Evolutionary conservation across 2,329 filamentous ascomycete genomes (phyloP).

Genomic region (Colletotrichum sp.): DNA sequence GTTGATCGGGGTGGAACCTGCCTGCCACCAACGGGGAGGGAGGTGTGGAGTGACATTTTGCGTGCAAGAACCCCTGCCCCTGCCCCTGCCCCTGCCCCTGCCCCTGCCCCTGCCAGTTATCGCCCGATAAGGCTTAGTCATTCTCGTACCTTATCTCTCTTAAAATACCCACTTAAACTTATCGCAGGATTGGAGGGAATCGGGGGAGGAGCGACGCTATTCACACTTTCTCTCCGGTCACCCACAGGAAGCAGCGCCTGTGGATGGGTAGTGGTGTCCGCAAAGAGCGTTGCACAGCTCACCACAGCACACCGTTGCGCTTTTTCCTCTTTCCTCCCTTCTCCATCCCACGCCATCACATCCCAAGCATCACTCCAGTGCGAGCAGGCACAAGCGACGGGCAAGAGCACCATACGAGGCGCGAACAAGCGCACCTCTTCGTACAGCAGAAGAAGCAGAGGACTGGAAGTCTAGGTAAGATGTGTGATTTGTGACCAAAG

Average conservation of each 20-base stretch:
- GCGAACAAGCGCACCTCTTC: background rate
- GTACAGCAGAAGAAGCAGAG: background rate
- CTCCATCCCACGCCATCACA: background rate
- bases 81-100: background rate
- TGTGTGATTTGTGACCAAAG: background rate
- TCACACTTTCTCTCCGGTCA: background rate
- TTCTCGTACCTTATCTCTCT: background rate
- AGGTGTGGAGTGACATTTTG: background rate
- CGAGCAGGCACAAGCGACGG: background rate
- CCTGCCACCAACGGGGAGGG: background rate
- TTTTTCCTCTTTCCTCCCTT: background rate
- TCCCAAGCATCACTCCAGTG: background rate
- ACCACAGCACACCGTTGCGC: background rate
- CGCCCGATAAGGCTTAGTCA: background rate
- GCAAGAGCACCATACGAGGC: background rate
- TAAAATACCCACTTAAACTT: background rate
- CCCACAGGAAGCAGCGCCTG: background rate
- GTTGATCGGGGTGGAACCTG: background rate
- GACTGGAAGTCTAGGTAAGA: background rate
- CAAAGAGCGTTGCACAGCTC: background rate
- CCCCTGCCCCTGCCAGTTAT: background rate
- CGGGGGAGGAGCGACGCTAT: background rate
- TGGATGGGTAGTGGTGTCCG: background rate
- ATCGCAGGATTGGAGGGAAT: background rate
- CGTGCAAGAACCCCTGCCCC: background rate